phyloP scores from a whole-genome alignment of 768 basidiomycete species.

The Lentinula lateritia region DNA sequence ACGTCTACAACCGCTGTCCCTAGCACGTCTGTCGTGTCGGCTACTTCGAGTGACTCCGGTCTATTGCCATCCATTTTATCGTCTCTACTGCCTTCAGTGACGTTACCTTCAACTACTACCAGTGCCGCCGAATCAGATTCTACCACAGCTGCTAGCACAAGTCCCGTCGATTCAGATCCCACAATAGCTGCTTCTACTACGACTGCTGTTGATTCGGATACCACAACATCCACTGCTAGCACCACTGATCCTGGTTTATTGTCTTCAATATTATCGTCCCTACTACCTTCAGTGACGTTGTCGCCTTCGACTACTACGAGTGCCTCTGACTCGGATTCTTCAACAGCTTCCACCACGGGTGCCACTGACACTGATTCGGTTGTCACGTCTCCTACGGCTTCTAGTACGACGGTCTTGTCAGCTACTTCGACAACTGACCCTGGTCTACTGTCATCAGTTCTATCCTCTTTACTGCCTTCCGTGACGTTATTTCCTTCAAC shows the following conservation, averaged over 20 bases:
- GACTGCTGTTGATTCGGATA: constrained; percentile 16
- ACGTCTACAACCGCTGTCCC: not conserved
- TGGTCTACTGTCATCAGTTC: not conserved
- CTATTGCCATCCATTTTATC: not conserved
- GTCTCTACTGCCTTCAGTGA: not conserved
- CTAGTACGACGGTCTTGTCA: constrained; percentile 1
- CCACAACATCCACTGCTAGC: not conserved
- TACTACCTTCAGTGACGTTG: not conserved
- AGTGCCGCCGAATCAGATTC: not conserved
- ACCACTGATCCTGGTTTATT: not conserved
- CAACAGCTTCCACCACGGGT: not conserved
- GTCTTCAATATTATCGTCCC: not conserved
- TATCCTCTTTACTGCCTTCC: not conserved
- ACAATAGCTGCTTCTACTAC: constrained; percentile 7
- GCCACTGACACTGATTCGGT: not conserved
- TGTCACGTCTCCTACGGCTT: not conserved
- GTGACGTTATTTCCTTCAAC: not conserved
- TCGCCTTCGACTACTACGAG: not conserved
- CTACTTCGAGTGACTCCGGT: not conserved
- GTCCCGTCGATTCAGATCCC: not conserved
- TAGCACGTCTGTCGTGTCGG: not conserved
- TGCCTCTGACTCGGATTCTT: not conserved
- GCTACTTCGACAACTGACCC: not conserved
- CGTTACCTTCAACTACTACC: not conserved
- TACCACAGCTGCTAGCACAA: not conserved